Base-by-base conservation (phyloP, 495 filamentous ascomycete genomes). In the Trichoderma erinaceum region DNA sequence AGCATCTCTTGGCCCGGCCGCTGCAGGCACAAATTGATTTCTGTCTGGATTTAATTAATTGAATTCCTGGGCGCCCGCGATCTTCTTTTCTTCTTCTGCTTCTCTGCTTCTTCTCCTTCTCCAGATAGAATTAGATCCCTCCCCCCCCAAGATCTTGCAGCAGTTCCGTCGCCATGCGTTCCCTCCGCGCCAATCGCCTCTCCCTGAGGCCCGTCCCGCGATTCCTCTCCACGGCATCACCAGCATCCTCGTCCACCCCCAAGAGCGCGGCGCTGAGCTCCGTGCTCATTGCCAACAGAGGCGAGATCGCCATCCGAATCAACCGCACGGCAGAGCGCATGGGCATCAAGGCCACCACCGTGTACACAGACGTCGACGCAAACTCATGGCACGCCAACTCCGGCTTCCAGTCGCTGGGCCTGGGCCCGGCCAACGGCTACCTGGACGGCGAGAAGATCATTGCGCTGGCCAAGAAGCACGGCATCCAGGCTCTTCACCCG, bases 291-390 rank as follows among this genome's bases (percentile, higher is more conserved):
- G 95, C 95, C 18, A 99, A 99, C 75, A 87, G 95, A 71, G 95
- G 95, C 69, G 95, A 99, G 76, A 99, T 99, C 73, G 96, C 95
- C 66, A 81, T 98, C 83, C 90, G 95, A 68, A 93, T 99, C 66
- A 87, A 90, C 65, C 87, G 87, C 70, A 99, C 95, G 25, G 95
- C 95, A 11, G 82, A 90, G 35, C 83, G 88, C 61, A 89, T 94
- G 78, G 96, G 96, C 67, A 97, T 99, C 75, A 88, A 89, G 67
- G 96, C 93, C 29, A 97, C 94, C 7, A 97, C 93, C 0, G 85
- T 99, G 69, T 98, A 97, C 78, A 99, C 95, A 43, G 90, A 96
- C 70, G 91, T 93, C 12, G 96, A 99, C 77, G 87, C 90, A 63
- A 81, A 79, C 68, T 87, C 93, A 8, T 93, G 97, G 73, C 96